Evolutionary conservation across 495 filamentous ascomycete species (phyloP).

Genomic region (Neurospora sp.): DNA sequence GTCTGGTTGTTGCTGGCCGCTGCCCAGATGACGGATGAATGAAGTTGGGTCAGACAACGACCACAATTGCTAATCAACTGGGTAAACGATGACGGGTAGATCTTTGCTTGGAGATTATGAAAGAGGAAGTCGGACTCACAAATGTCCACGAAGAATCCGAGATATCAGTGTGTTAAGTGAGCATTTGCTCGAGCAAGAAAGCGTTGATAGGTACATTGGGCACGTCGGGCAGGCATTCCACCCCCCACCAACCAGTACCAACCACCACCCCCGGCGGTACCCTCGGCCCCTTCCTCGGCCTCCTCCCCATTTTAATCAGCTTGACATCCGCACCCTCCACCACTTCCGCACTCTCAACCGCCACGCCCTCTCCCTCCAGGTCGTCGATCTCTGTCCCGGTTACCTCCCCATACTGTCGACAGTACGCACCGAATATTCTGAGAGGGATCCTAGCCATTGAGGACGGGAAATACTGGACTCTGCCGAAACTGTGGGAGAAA

Average conservation of each 20-base stretch:
- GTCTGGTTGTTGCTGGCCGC: no score
- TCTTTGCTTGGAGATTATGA: no score
- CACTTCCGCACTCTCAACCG: neutral
- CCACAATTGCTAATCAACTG: no score
- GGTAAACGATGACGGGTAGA: no score
- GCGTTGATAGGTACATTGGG: neutral
- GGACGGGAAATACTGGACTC: neutral
- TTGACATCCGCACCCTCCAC: neutral
- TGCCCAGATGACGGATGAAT: no score
- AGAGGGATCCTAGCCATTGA: neutral
- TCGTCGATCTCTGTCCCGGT: neutral
- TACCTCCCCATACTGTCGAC: neutral
- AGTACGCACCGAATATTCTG: no score
- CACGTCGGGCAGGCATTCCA: neutral
- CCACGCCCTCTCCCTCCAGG: neutral
- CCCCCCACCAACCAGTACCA: neutral
- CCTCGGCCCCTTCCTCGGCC: neutral
- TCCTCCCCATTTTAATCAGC: neutral
- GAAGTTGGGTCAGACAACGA: no score
- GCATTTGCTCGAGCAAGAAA: no score
- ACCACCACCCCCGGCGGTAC: neutral
- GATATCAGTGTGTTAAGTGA: no score
- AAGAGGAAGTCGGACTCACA: no score
- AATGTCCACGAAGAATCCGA: no score
- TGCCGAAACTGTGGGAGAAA: neutral